A percentile compares a stretch with the other conserved stretches of the same genome.
phyloP scores from a whole-genome alignment of 805 yeast species.

The Yarrowia sp. region DNA sequence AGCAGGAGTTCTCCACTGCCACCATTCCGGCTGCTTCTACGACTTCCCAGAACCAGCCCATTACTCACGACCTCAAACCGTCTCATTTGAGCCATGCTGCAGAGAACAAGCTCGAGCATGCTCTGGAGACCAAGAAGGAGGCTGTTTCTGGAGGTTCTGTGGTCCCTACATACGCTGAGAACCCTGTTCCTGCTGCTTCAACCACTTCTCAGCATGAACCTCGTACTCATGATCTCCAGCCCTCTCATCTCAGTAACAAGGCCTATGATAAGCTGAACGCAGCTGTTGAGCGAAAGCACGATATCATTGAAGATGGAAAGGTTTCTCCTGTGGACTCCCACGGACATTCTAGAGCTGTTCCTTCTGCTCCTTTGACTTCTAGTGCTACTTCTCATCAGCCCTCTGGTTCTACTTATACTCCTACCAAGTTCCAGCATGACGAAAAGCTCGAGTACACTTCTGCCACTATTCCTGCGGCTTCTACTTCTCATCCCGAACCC shows the following conservation, averaged over 20 bases:
- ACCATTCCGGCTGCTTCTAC: neutral
- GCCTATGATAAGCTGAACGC: neutral
- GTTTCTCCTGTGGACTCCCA: neutral
- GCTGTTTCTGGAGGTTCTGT: neutral
- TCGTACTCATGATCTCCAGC: neutral
- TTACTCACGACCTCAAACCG: conserved; percentile 3
- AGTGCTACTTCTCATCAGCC: no score
- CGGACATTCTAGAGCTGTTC: neutral
- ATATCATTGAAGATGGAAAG: neutral
- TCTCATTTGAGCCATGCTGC: neutral
- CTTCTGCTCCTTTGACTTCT: neutral
- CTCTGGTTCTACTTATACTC: neutral
- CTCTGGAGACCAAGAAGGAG: conserved; percentile 8
- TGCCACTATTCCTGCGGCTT: neutral
- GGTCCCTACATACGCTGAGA: neutral
- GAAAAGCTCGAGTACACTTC: neutral
- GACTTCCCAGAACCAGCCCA: neutral
- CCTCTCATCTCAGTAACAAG: neutral
- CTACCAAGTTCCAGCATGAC: neutral
- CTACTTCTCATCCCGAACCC: neutral
- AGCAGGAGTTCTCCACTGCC: neutral
- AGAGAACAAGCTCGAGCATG: neutral
- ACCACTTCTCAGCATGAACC: conserved; percentile 2
- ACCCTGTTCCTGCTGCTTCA: conserved; percentile 5
- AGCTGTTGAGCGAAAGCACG: neutral